Evolutionary conservation across 805 yeast genomes (phyloP).

Genomic region (Ogataea pilisensis): DNA sequence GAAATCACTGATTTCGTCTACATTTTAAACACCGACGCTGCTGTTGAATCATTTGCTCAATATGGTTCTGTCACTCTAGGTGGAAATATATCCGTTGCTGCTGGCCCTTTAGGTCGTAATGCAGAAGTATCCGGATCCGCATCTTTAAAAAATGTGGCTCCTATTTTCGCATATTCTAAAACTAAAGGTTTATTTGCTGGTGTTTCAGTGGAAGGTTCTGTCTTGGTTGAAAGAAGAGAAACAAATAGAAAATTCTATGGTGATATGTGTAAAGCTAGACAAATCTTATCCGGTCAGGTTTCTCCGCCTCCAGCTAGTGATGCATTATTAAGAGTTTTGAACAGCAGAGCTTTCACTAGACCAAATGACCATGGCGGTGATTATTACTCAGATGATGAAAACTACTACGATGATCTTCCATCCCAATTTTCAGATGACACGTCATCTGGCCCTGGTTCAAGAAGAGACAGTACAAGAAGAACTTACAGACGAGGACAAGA

Average conservation of each 20-base stretch:
- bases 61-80: slow-evolving; percentile 93
- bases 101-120: slow-evolving; percentile 95
- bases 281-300: slow-evolving; percentile 80
- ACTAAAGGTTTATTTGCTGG: slow-evolving; percentile 98
- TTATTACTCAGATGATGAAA: slow-evolving; percentile 55
- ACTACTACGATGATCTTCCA: slow-evolving; percentile 73
- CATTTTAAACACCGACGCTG: slow-evolving; percentile 78
- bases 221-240: slow-evolving; percentile 93
- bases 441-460: slow-evolving; percentile 27
- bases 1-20: slow-evolving; percentile 95
- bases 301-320: slow-evolving; percentile 92
- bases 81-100: slow-evolving; percentile 92
- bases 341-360: slow-evolving; percentile 73
- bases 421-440: slow-evolving; percentile 58
- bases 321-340: slow-evolving; percentile 78
- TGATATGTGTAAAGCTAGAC: slow-evolving; percentile 78
- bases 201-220: slow-evolving; percentile 94
- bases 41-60: slow-evolving; percentile 92
- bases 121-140: slow-evolving; percentile 98
- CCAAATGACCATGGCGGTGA: slow-evolving; percentile 37
- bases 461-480: slow-evolving; percentile 13
- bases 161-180: slow-evolving; percentile 89
- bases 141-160: slow-evolving; percentile 79
- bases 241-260: slow-evolving; percentile 96
- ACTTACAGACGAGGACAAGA: slow-evolving; percentile 14